Percentiles rank a stretch among this genome's conserved stretches.
Conservation (phyloP, 148 eudicot species). For the Silene conica region DNA sequence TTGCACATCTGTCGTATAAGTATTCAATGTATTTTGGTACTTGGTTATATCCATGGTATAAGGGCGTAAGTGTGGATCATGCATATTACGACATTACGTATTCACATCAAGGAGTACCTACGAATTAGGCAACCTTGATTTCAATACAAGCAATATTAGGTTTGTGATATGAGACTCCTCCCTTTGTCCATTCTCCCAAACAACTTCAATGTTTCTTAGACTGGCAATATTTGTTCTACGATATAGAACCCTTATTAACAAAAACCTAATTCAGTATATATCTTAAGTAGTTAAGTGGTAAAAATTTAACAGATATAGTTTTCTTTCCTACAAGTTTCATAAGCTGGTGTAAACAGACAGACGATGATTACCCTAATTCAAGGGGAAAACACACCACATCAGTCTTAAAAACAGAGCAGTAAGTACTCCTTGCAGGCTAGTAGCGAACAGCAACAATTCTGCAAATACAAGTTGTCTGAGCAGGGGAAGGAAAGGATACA, state of each 20-base stretch:
- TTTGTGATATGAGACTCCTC: neutral
- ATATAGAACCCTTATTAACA: neutral
- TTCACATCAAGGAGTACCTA: no score
- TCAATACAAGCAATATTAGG: neutral
- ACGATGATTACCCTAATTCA: neutral
- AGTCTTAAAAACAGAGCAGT: neutral
- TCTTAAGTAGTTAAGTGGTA: neutral
- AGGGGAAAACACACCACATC: neutral
- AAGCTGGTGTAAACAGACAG: neutral
- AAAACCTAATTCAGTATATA: neutral
- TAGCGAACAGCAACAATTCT: neutral
- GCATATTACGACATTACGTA: no score
- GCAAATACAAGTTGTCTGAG: neutral
- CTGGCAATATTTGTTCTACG: neutral
- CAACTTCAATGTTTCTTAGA: neutral
- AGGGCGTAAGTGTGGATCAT: no score
- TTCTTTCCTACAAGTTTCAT: neutral
- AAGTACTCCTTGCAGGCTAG: neutral
- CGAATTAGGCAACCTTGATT: no score
- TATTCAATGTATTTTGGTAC: no score
- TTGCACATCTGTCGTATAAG: no score
- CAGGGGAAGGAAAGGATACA: neutral
- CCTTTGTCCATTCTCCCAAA: neutral
- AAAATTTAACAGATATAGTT: conserved; percentile 7
- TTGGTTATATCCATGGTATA: no score